These are phyloP conservation scores for Desmodesmus armatus DNA, from an alignment of 139 green algal genomes.

Conservation along the genomic window DNA sequence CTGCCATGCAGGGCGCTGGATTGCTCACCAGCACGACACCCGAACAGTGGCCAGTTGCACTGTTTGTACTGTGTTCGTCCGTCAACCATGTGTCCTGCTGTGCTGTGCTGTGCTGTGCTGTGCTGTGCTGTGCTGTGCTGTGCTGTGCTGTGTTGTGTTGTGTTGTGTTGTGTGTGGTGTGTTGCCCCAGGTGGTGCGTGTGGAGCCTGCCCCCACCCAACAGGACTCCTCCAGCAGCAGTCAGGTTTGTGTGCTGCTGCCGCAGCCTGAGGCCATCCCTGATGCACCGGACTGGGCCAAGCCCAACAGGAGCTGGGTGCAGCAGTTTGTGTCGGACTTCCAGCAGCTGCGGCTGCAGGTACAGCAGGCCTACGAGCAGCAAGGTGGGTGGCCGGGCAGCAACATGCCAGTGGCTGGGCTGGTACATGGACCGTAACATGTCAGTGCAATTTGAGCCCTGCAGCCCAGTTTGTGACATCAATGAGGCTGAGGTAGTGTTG, in stretches of 20 bases:
- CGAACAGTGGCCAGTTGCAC: too few relatives aligned
- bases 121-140: too few relatives aligned
- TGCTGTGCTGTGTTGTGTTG: not conserved
- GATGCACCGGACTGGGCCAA: conserved; percentile 45
- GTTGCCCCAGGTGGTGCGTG: conserved; percentile 52
- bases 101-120: too few relatives aligned
- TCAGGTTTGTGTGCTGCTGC: not conserved
- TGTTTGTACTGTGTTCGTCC: too few relatives aligned
- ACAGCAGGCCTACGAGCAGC: conserved; percentile 23
- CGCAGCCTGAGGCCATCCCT: not conserved
- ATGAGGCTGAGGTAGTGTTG: too few relatives aligned
- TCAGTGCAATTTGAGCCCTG: too few relatives aligned
- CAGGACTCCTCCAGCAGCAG: conserved; percentile 41
- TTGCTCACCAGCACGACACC: too few relatives aligned
- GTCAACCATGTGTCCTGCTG: too few relatives aligned
- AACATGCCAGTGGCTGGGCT: not conserved
- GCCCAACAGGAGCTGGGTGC: conserved; percentile 44
- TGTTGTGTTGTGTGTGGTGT: not conserved
- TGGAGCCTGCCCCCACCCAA: conserved; percentile 43
- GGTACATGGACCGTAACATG: too few relatives aligned
- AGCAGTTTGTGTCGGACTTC: conserved; percentile 46
- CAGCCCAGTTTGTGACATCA: too few relatives aligned
- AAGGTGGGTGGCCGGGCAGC: conserved; percentile 20
- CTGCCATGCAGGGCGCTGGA: too few relatives aligned
- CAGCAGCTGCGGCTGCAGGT: conserved; percentile 31